phyloP scores from a whole-genome alignment of 768 basidiomycete genomes.

The Pisolithus orientalis region DNA sequence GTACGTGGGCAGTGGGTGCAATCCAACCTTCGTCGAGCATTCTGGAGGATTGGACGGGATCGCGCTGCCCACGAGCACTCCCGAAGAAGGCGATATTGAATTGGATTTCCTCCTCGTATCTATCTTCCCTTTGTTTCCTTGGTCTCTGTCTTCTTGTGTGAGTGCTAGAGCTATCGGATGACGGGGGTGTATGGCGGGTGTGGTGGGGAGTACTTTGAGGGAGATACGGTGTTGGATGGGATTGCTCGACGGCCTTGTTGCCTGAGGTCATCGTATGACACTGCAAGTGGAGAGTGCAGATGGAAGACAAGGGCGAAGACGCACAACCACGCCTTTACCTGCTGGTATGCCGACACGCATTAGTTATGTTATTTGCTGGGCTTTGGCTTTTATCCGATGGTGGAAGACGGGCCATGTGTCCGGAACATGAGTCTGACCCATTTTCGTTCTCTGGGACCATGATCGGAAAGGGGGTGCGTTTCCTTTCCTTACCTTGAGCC shows the following conservation, averaged over 20 bases:
- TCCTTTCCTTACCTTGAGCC: slow-evolving; percentile 5
- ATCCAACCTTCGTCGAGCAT: slow-evolving; percentile 27
- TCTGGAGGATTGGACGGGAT: slow-evolving; percentile 12
- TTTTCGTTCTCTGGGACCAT: slow-evolving; percentile 15
- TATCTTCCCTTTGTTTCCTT: slow-evolving; percentile 39
- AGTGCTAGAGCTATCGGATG: slow-evolving; percentile 45
- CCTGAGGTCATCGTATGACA: slow-evolving; percentile 32
- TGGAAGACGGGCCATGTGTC: slow-evolving; percentile 10
- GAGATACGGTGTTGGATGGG: slow-evolving; percentile 46
- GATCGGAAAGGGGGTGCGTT: slow-evolving; percentile 8
- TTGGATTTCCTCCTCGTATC: slow-evolving; percentile 39
- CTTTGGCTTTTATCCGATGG: slow-evolving; percentile 24
- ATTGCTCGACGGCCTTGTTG: slow-evolving; percentile 24
- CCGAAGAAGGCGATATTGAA: slow-evolving; percentile 30
- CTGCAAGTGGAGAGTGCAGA: slow-evolving; percentile 27
- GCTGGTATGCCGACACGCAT: slow-evolving; percentile 28
- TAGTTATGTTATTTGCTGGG: slow-evolving; percentile 21
- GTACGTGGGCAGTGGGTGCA: background rate
- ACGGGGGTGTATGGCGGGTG: slow-evolving; percentile 43
- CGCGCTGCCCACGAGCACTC: slow-evolving; percentile 23
- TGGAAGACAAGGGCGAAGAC: slow-evolving; percentile 33
- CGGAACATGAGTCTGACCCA: slow-evolving; percentile 8
- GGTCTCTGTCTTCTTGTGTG: slow-evolving; percentile 31
- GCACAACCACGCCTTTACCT: slow-evolving; percentile 32
- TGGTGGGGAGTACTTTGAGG: slow-evolving; percentile 50